Evolutionary conservation across 2,329 filamentous ascomycete species (phyloP), one percentile per base, ranked within the genome.

Genomic region (Phyllosticta paracitricarpa): DNA sequence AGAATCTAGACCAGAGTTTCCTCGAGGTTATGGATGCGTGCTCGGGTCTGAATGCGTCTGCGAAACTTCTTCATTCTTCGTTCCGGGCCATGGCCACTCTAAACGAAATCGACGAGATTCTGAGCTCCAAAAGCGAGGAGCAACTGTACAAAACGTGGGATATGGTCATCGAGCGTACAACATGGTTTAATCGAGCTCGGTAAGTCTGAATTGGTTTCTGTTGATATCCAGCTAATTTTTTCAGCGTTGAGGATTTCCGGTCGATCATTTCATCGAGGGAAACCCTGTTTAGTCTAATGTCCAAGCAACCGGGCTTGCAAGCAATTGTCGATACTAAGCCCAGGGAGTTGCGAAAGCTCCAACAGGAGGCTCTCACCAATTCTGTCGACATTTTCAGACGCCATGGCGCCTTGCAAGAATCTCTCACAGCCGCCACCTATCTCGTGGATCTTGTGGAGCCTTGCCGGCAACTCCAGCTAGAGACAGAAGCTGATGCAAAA

Each of bases 121-220:
- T 96, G 4, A 82, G 83, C 58, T 82, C 86, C 6, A 73, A 79
- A 9, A 82, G 83, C 56, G 75, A 80, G 2, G 72, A 82, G 0
- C 83, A 91, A 54, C 73, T 95, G 48, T 77, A 85, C 30, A 77
- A 79, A 28, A 78, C 85, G 26, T 82, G 91, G 71, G 71, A 78
- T 17, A 81, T 79, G 54, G 89, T 96, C 68, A 81, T 84, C 64
- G 72, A 72, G 12, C 84, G 91, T 30, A 82, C 85, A 19, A 77
- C 78, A 53, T 97, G 91, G 92, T 91, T 97, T 85, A 84, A 86
- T 69, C 87, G 85, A 64, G 89, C 89, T 71, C 83, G 86, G 89
- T 91, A 80, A 76, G 84, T 76, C 4, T 30, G 9, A 24, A 48
- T 14, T n/a, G 6, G 1, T 4, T 3, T 17, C 3, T 6, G n/a